A percentile compares a stretch with the other conserved stretches of the same genome.
phyloP scores from a whole-genome alignment of 768 basidiomycete species.

The Paxillus involutus region DNA sequence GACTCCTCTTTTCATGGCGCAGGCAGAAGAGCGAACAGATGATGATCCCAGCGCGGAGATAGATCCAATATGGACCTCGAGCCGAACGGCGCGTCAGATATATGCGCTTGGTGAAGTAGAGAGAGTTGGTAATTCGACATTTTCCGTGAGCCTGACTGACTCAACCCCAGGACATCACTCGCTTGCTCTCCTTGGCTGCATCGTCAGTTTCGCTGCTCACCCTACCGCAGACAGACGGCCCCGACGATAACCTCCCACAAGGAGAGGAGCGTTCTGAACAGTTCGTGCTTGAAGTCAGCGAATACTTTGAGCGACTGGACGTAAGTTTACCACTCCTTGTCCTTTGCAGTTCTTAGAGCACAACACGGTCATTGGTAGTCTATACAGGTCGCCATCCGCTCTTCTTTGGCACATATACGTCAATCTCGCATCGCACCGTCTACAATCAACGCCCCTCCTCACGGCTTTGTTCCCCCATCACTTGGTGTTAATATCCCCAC shows the following conservation, averaged over 20 bases:
- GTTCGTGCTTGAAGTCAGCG: slow-evolving; percentile 81
- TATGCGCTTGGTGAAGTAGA: slow-evolving; percentile 80
- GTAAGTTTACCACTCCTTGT: slow-evolving; percentile 39
- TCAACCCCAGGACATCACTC: slow-evolving; percentile 66
- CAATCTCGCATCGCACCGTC: slow-evolving; percentile 82
- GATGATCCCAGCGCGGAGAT: slow-evolving; percentile 39
- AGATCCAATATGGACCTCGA: slow-evolving; percentile 81
- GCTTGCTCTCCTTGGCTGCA: slow-evolving; percentile 71
- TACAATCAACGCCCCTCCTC: slow-evolving; percentile 80
- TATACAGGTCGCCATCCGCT: slow-evolving; percentile 76
- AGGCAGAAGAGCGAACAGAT: slow-evolving; percentile 14
- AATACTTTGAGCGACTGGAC: slow-evolving; percentile 82
- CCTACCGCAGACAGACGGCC: slow-evolving; percentile 77
- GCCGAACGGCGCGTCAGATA: slow-evolving; percentile 79
- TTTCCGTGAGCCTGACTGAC: background rate
- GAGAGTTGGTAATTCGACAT: slow-evolving; percentile 46
- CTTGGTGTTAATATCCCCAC: slow-evolving; percentile 74
- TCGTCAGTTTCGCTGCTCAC: slow-evolving; percentile 79
- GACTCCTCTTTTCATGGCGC: slow-evolving; percentile 17
- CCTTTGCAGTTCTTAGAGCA: background rate
- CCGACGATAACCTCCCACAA: slow-evolving; percentile 67
- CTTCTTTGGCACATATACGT: slow-evolving; percentile 77
- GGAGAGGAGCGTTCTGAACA: slow-evolving; percentile 84
- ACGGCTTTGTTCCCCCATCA: slow-evolving; percentile 72
- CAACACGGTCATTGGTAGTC: slow-evolving; percentile 38